Conservation (phyloP, 2,329 filamentous ascomycete species). For the Penicillium sp. region DNA sequence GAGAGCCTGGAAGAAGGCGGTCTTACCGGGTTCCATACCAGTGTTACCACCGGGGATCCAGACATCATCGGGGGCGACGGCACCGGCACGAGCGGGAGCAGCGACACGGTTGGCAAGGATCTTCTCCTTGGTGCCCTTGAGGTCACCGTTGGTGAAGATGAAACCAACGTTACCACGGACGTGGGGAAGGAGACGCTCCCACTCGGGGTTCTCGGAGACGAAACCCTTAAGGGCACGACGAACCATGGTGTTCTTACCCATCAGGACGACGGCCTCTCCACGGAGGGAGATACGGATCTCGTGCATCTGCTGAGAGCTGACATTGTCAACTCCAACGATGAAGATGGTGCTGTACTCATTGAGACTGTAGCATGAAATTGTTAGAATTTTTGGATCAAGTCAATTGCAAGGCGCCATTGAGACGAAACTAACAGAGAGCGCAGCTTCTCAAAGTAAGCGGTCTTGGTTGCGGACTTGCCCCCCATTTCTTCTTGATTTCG, state of each 20-base stretch:
- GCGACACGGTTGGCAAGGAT: conserved; percentile 96
- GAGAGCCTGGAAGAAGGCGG: conserved; percentile 99
- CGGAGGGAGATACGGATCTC: conserved; percentile 92
- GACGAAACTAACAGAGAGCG: background rate
- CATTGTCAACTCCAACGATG: conserved; percentile 98
- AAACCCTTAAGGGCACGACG: conserved; percentile 97
- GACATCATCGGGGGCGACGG: conserved; percentile 85
- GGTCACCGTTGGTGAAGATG: conserved; percentile 97
- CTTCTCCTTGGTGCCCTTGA: conserved; percentile 86
- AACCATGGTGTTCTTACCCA: conserved; percentile 99
- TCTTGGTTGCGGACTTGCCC: conserved; percentile 92
- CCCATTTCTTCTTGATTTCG: conserved; percentile 86
- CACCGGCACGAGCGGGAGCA: conserved; percentile 94
- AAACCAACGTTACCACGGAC: conserved; percentile 98
- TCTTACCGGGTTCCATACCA: conserved; percentile 99
- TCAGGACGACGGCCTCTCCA: conserved; percentile 85
- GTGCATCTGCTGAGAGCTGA: conserved; percentile 99
- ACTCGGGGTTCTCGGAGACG: conserved; percentile 81
- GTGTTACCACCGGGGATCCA: conserved; percentile 97
- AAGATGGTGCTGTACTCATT: conserved; percentile 96
- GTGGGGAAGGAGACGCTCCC: conserved; percentile 91
- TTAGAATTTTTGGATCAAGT: background rate
- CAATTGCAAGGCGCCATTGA: conserved; percentile 61
- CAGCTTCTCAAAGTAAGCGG: conserved; percentile 96
- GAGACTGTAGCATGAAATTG: conserved; percentile 41